Conservation (phyloP, 2,329 filamentous ascomycete genomes). For the Cladosporium oxysporum region DNA sequence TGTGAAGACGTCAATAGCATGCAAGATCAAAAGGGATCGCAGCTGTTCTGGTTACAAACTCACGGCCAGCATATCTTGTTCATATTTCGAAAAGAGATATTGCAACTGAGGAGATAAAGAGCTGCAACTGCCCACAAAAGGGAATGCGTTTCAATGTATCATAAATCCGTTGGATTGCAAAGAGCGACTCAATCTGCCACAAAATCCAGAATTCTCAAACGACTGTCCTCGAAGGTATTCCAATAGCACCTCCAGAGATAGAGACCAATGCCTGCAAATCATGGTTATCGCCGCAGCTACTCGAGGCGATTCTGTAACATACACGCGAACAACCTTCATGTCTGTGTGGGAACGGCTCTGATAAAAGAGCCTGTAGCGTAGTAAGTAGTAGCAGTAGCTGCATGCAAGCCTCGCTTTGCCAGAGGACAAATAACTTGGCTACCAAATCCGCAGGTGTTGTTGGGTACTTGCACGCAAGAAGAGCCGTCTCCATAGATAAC, state of each 20-base stretch:
- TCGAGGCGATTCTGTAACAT: not conserved
- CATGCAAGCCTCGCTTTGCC: not conserved
- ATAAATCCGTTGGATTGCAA: not conserved
- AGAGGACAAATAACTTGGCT: constrained; percentile 6
- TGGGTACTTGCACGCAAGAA: not conserved
- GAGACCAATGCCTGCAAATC: not conserved
- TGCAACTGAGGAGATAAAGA: not conserved
- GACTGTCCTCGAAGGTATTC: not conserved
- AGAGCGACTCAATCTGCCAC: not conserved
- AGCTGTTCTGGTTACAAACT: not conserved
- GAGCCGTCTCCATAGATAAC: constrained; percentile 1
- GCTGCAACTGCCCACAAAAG: not conserved
- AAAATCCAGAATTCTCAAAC: not conserved
- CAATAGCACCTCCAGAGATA: not conserved
- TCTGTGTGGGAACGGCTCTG: constrained; percentile 3
- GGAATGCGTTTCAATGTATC: not conserved
- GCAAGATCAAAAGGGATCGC: not conserved
- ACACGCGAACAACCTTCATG: not conserved
- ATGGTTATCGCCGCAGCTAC: not conserved
- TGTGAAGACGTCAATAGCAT: not conserved
- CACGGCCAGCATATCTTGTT: not conserved
- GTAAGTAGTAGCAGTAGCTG: constrained; percentile 1
- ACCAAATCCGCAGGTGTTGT: not conserved
- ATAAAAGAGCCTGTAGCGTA: not conserved
- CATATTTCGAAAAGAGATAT: not conserved